These are phyloP conservation scores for Glebionis coronaria DNA, from an alignment of 129 eudicot genomes.

Conservation along the genomic window DNA sequence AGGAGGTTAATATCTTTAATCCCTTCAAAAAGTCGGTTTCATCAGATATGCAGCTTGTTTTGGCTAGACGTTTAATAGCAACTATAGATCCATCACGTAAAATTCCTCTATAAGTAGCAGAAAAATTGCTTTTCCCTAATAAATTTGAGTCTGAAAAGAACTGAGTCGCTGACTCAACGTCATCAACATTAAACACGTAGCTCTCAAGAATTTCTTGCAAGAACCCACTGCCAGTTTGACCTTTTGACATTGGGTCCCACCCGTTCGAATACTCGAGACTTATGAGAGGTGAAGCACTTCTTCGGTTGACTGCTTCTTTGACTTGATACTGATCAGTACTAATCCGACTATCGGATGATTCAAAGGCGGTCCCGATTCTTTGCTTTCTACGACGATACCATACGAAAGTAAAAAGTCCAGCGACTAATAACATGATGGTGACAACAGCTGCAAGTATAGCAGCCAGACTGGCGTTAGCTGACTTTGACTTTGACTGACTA, in stretches of 20 bases:
- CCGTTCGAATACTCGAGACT: conserved; percentile 87
- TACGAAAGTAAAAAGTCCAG: conserved; percentile 55
- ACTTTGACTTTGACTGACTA: conserved; percentile 33
- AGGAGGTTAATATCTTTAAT: conserved; percentile 56
- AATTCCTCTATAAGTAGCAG: conserved; percentile 78
- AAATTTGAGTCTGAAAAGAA: conserved; percentile 74
- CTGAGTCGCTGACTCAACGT: conserved; percentile 81
- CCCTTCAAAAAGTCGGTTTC: conserved; percentile 87
- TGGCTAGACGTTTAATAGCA: conserved; percentile 75
- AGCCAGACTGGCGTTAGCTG: conserved; percentile 40
- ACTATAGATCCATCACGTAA: conserved; percentile 80
- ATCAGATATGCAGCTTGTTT: conserved; percentile 76
- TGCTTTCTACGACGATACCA: conserved; percentile 85
- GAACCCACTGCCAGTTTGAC: conserved; percentile 45
- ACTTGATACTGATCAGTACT: conserved; percentile 71
- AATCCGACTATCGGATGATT: conserved; percentile 50
- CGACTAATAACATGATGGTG: conserved; percentile 33
- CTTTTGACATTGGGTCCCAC: conserved; percentile 87
- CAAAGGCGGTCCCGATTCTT: conserved; percentile 65
- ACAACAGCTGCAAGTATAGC: conserved; percentile 45
- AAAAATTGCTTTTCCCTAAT: conserved; percentile 76
- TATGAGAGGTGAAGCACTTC: conserved; percentile 74
- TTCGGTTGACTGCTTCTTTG: conserved; percentile 60
- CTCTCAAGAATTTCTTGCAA: conserved; percentile 73
- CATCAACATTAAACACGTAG: conserved; percentile 74